A percentile compares a stretch with the other conserved stretches of the same genome.
Evolutionary conservation across 768 basidiomycete genomes (phyloP).

Genomic region (Tephrocybe sp.): DNA sequence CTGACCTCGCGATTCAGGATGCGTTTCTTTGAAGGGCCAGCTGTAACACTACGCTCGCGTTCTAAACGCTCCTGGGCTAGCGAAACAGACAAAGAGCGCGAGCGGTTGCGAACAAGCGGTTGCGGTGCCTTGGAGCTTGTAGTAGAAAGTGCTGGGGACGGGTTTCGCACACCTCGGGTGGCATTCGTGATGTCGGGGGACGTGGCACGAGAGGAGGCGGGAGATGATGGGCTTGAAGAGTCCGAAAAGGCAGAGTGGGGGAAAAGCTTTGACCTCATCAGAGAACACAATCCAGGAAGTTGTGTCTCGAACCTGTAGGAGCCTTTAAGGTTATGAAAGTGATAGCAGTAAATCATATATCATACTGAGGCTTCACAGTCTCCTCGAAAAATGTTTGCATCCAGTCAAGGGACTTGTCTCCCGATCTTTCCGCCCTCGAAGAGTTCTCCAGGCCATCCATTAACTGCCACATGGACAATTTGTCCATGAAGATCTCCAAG

Average conservation of each 20-base stretch:
- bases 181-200: slow-evolving; percentile 23
- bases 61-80: slow-evolving; percentile 56
- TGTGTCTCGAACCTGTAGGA: slow-evolving; percentile 48
- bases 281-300: slow-evolving; percentile 51
- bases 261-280: slow-evolving; percentile 68
- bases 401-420: slow-evolving; percentile 56
- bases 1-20: slow-evolving; percentile 69
- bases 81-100: slow-evolving; percentile 66
- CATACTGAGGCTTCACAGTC: slow-evolving; percentile 63
- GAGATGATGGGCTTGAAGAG: slow-evolving; percentile 43
- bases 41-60: slow-evolving; percentile 32
- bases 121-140: slow-evolving; percentile 20
- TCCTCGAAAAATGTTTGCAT: slow-evolving; percentile 69
- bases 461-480: slow-evolving; percentile 76
- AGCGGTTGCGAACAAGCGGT: slow-evolving; percentile 39
- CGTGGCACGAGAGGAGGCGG: slow-evolving; percentile 28
- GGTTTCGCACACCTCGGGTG: slow-evolving; percentile 6
- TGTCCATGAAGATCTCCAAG: slow-evolving; percentile 75
- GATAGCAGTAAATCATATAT: slow-evolving; percentile 3
- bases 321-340: not conserved
- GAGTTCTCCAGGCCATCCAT: slow-evolving; percentile 34
- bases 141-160: slow-evolving; percentile 22
- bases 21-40: slow-evolving; percentile 42
- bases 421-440: slow-evolving; percentile 14
- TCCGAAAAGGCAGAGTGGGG: slow-evolving; percentile 59